phyloP scores from a whole-genome alignment of 164 flowering plant species.

The Litsea cubeba region DNA sequence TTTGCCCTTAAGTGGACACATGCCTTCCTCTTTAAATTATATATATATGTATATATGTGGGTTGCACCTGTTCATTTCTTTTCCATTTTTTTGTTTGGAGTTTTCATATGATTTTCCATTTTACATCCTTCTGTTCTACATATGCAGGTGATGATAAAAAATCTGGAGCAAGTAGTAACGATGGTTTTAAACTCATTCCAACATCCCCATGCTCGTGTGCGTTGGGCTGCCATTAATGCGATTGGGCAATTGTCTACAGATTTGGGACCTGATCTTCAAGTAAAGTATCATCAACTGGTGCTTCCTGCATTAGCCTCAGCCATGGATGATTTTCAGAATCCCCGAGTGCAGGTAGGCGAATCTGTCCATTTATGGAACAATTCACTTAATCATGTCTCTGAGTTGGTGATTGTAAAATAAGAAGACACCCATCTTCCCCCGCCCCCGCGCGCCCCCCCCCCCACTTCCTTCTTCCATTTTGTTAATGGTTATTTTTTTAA shows the following conservation, averaged over 20 bases:
- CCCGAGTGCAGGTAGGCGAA: conserved; percentile 82
- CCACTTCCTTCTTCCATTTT: neutral
- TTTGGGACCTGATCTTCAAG: conserved; percentile 95
- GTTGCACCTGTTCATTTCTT: neutral
- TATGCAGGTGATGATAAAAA: conserved; percentile 84
- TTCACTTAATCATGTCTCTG: too few species aligned
- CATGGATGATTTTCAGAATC: conserved; percentile 98
- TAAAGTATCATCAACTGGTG: conserved; percentile 77
- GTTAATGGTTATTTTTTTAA: neutral
- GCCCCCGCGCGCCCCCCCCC: neutral
- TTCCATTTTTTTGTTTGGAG: neutral
- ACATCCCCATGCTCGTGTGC: conserved; percentile 91
- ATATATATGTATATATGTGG: too few species aligned
- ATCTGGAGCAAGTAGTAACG: conserved; percentile 80
- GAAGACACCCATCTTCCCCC: too few species aligned
- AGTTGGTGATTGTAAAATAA: neutral
- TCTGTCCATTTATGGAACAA: neutral
- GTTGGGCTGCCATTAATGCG: conserved; percentile 99
- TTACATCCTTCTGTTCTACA: neutral
- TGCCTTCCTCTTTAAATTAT: neutral
- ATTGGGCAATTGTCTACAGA: conserved; percentile 95
- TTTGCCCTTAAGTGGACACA: neutral
- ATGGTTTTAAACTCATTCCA: conserved; percentile 91
- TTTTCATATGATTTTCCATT: neutral
- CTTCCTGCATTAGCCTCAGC: conserved; percentile 82